Base-by-base conservation (phyloP, 2,329 filamentous ascomycete species). In the Pseudocercospora musae region DNA sequence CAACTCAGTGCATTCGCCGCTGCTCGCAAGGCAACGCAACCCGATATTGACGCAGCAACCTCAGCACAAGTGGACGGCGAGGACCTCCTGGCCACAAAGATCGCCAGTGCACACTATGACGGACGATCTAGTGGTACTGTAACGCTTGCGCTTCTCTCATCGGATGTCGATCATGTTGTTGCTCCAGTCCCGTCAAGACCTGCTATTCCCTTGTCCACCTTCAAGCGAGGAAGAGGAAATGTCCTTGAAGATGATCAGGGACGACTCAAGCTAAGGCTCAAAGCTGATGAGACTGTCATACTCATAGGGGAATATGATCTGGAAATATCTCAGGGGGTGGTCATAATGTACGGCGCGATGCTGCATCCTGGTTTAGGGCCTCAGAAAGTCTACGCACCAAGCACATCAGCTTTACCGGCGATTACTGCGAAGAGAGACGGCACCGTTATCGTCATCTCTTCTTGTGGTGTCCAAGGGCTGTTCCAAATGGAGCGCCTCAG, bases 331-430 rank as follows among this genome's bases (percentile, higher is more conserved):
- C 80, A 80, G 57, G 91, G 91, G 1, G 80, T 86, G 48, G 78
- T 89, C 23, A 87, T 84, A 0, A 74, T 94, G 25, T 83, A 86
- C 13, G 89, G 90, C 15, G 86, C 89, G 6, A 84, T 81, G 6
- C 73, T 94, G 3, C 78, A 83, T 66, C 65, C 71, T 10, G 54
- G 62, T 10, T 63, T 68, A n/a, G 68, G 69, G 10, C n/a, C 55
- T 7, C 67, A 71, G 21, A 87, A 84, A 79, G 80, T 91, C 15
- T 86, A 85, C 73, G 88, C 89, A 15, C 85, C 89, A 1, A 82
- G 84, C 46, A 90, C 87, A 40, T 86, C 91, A 71, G 86, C 90
- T 0, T 75, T 94, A 1, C 89, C 89, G 0, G 84, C 89, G 0
- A 80, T 94, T 33, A 78, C 85, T 52, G 86, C 70, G 13, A 64